Percentiles rank a stretch among this genome's conserved stretches.
Evolutionary conservation across 148 eudicot species (phyloP).

Genomic region (Arbutus unedo): DNA sequence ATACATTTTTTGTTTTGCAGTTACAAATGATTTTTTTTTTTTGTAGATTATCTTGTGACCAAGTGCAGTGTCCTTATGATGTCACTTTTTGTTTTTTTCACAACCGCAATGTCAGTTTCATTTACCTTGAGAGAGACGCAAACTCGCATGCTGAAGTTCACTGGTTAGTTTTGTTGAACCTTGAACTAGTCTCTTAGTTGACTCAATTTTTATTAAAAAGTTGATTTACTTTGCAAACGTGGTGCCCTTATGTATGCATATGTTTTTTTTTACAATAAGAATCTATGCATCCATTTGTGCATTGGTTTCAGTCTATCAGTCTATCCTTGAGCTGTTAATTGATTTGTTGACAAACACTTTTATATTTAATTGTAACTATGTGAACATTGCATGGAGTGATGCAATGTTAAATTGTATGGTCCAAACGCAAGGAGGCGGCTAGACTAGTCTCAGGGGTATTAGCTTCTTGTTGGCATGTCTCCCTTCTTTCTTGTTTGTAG

Average conservation of each 20-base stretch:
- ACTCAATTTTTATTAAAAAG: background rate
- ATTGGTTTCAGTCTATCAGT: background rate
- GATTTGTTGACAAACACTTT: background rate
- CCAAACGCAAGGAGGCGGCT: background rate
- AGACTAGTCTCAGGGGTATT: background rate
- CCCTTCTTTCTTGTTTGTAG: background rate
- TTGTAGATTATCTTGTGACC: constrained; percentile 87
- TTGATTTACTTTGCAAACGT: background rate
- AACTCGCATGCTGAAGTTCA: constrained; percentile 87
- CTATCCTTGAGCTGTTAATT: constrained; percentile 1
- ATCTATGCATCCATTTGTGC: background rate
- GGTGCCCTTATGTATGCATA: no score
- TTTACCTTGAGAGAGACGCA: no score
- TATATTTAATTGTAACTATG: background rate
- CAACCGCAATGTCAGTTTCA: constrained; percentile 64
- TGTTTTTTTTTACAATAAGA: background rate
- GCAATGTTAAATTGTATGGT: background rate
- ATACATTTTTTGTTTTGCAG: background rate
- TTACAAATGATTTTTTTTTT: background rate
- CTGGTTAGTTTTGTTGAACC: constrained; percentile 51
- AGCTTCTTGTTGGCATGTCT: background rate
- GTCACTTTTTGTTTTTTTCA: constrained; percentile 98
- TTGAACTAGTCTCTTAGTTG: background rate
- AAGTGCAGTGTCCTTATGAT: constrained; percentile 98
- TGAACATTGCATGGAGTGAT: background rate